These are phyloP conservation scores for Artemisia annua DNA, from an alignment of 129 eudicot genomes.

Conservation along the genomic window DNA sequence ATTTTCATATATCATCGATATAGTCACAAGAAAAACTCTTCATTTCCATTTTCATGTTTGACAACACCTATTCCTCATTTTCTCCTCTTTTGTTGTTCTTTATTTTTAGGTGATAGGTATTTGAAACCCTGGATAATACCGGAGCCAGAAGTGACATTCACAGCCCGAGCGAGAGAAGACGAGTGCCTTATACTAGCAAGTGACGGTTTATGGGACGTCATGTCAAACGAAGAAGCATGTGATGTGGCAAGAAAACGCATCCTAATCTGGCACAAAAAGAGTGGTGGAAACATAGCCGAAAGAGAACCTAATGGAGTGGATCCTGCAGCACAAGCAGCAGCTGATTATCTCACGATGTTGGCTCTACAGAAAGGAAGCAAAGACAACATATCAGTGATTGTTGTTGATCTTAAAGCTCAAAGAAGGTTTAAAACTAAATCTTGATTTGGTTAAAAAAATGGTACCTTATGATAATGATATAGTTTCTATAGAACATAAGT, in stretches of 20 bases:
- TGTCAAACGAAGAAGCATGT: slow-evolving; percentile 79
- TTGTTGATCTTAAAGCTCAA: slow-evolving; percentile 79
- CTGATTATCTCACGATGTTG: slow-evolving; percentile 67
- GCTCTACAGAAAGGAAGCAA: slow-evolving; percentile 85
- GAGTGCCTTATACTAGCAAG: slow-evolving; percentile 80
- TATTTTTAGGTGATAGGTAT: slow-evolving; percentile 68
- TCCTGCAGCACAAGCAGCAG: slow-evolving; percentile 86
- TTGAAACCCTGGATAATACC: slow-evolving; percentile 83
- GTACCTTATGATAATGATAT: slow-evolving; percentile 20
- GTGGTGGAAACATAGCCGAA: slow-evolving; percentile 42
- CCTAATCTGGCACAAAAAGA: slow-evolving; percentile 82
- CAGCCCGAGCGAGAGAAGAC: slow-evolving; percentile 73
- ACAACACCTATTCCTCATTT: neutral
- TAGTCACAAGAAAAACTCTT: no score
- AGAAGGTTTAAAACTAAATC: slow-evolving; percentile 79
- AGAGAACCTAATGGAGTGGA: slow-evolving; percentile 48
- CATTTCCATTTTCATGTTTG: neutral
- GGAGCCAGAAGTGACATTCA: slow-evolving; percentile 66
- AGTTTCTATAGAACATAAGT: slow-evolving; percentile 27
- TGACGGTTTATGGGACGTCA: slow-evolving; percentile 90
- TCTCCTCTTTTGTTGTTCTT: slow-evolving; percentile 12
- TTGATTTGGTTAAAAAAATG: slow-evolving; percentile 22
- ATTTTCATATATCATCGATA: no score
- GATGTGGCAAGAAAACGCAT: slow-evolving; percentile 72
- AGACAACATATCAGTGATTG: slow-evolving; percentile 78